Evolutionary conservation across 2,329 filamentous ascomycete species (phyloP).

Genomic region (Phyllosticta citriasiana): DNA sequence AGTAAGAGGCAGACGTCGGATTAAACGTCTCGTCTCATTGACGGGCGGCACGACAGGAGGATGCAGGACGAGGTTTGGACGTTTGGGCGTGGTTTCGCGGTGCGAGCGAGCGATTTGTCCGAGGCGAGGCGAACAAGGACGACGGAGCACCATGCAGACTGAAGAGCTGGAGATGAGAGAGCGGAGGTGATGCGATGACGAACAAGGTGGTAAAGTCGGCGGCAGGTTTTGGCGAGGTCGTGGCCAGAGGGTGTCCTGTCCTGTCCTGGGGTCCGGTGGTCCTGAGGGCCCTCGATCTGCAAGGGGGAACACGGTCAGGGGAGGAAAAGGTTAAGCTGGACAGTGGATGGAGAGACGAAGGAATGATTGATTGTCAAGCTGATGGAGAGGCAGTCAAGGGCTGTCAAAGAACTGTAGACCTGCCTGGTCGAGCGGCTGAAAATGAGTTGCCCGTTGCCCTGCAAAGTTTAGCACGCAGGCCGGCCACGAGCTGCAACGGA

Average conservation of each 20-base stretch:
- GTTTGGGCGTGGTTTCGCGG: constrained; percentile 7
- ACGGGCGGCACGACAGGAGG: constrained; percentile 7
- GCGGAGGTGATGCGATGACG: background rate
- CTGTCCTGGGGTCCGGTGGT: too few species aligned
- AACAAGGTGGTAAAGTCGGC: background rate
- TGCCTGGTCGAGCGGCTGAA: too few species aligned
- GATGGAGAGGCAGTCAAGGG: too few species aligned
- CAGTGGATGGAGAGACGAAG: too few species aligned
- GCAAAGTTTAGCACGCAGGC: too few species aligned
- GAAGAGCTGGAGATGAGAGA: background rate
- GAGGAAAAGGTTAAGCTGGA: too few species aligned
- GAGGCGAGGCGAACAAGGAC: background rate
- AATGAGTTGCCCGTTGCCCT: too few species aligned
- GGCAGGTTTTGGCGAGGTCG: background rate
- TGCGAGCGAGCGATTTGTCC: constrained; percentile 9
- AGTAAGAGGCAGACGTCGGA: background rate
- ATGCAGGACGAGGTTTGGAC: constrained; percentile 4
- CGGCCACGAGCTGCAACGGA: too few species aligned
- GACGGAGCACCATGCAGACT: background rate
- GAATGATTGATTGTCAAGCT: too few species aligned
- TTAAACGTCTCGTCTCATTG: background rate
- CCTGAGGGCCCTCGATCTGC: background rate
- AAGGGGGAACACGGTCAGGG: background rate
- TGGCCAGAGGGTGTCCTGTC: background rate
- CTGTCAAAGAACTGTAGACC: too few species aligned